These are phyloP conservation scores for Phytophthora capsici DNA, from an alignment of 352 stramenopile genomes.

Conservation along the genomic window DNA sequence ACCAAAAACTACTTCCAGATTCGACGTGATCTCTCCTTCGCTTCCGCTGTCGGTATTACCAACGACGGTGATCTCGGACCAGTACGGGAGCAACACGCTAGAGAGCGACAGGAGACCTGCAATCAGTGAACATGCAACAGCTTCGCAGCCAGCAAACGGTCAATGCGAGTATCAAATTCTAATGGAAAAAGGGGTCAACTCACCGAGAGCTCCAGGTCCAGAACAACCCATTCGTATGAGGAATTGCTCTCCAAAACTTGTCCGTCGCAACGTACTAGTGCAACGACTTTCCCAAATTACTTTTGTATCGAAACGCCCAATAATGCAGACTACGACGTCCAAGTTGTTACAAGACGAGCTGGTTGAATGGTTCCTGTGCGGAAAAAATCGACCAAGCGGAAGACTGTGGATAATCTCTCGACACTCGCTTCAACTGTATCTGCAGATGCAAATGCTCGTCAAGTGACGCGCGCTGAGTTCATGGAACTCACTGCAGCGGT, in stretches of 20 bases:
- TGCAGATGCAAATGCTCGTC: constrained; percentile 47
- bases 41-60: constrained; percentile 2
- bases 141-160: constrained; percentile 20
- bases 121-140: constrained; percentile 39
- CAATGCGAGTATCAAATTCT: background rate
- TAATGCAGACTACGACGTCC: constrained; percentile 2
- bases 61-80: constrained; percentile 47
- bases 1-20: constrained; percentile 54
- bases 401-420: constrained; percentile 9
- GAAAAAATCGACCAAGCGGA: constrained; percentile 30
- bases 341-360: constrained; percentile 10
- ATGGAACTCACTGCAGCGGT: constrained; percentile 57
- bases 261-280: constrained; percentile 2
- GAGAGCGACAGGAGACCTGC: constrained; percentile 43
- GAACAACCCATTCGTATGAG: constrained; percentile 51
- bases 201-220: constrained; percentile 51
- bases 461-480: constrained; percentile 64
- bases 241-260: background rate
- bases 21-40: constrained; percentile 17
- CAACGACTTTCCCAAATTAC: constrained; percentile 17
- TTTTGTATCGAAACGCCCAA: constrained; percentile 19
- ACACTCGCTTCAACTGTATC: constrained; percentile 32
- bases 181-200: constrained; percentile 1
- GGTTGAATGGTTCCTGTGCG: constrained; percentile 19
- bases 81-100: constrained; percentile 61